A percentile compares a stretch with the other conserved stretches of the same genome.
phyloP scores from a whole-genome alignment of 1,284 basidiomycete genomes.

The Boletus smithii region DNA sequence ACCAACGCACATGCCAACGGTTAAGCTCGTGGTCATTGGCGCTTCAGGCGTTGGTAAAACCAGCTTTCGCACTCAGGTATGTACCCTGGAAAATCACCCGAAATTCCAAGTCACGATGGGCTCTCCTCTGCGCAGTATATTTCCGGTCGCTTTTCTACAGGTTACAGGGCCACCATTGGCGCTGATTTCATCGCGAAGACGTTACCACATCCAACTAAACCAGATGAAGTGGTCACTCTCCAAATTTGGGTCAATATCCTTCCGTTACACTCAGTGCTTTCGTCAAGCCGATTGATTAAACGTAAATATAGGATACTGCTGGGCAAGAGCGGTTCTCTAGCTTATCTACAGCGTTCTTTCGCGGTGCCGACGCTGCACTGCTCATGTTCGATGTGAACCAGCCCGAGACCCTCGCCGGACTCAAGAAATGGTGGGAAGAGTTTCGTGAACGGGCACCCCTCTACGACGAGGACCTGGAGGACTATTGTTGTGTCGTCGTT shows the following conservation, averaged over 20 bases:
- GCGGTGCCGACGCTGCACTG: slow-evolving; percentile 77
- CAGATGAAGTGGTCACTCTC: slow-evolving; percentile 55
- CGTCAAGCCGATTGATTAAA: slow-evolving; percentile 11
- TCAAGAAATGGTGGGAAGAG: slow-evolving; percentile 75
- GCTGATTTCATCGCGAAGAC: slow-evolving; percentile 79
- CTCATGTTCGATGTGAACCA: slow-evolving; percentile 76
- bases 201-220: slow-evolving; percentile 53
- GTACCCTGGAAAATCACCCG: slow-evolving; percentile 17
- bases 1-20: slow-evolving; percentile 49
- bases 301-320: slow-evolving; percentile 69
- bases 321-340: slow-evolving; percentile 83
- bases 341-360: slow-evolving; percentile 76
- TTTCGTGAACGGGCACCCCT: slow-evolving; percentile 67
- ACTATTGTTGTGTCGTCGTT: slow-evolving; percentile 72
- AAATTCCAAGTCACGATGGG: neutral
- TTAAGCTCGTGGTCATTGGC: slow-evolving; percentile 76
- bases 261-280: slow-evolving; percentile 2
- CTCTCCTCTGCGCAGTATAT: slow-evolving; percentile 51
- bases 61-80: slow-evolving; percentile 65
- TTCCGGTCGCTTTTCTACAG: slow-evolving; percentile 66
- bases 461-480: slow-evolving; percentile 54
- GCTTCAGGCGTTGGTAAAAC: slow-evolving; percentile 78
- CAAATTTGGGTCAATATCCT: slow-evolving; percentile 71
- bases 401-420: slow-evolving; percentile 52
- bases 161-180: slow-evolving; percentile 79